phyloP scores from a whole-genome alignment of 306 rosid genomes.

The Hippophae tibetana region DNA sequence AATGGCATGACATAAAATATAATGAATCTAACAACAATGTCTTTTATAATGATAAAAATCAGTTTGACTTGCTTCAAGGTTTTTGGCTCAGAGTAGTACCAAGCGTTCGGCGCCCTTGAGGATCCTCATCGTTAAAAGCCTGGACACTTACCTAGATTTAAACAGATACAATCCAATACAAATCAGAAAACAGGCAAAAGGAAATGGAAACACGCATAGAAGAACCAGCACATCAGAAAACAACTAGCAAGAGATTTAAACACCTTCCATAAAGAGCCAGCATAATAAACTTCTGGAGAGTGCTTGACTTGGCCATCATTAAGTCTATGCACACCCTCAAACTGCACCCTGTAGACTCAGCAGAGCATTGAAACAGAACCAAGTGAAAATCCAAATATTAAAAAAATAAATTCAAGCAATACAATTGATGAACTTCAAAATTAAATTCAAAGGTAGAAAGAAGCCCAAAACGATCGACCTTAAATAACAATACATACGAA shows the following conservation, averaged over 20 bases:
- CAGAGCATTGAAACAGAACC: slow-evolving; percentile 14
- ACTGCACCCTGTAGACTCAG: slow-evolving; percentile 67
- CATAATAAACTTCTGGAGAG: slow-evolving; percentile 84
- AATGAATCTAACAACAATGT: not conserved
- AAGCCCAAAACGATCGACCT: not conserved
- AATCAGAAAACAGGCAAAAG: slow-evolving; percentile 15
- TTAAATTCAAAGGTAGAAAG: slow-evolving; percentile 1
- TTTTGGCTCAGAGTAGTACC: slow-evolving; percentile 41
- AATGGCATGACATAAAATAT: slow-evolving; percentile 16
- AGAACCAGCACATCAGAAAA: not conserved
- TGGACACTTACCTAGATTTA: slow-evolving; percentile 79
- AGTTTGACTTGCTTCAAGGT: slow-evolving; percentile 8
- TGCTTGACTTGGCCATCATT: slow-evolving; percentile 98
- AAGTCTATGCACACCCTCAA: slow-evolving; percentile 96
- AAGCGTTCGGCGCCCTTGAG: slow-evolving; percentile 84
- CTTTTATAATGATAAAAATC: slow-evolving; percentile 1
- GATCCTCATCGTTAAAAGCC: slow-evolving; percentile 95
- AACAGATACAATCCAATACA: slow-evolving; percentile 20
- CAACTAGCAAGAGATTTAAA: slow-evolving; percentile 4
- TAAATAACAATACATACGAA: not conserved
- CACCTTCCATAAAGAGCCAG: slow-evolving; percentile 99
- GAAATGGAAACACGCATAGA: not conserved
- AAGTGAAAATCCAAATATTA: not conserved
- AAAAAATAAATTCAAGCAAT: not conserved
- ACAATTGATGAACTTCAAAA: not conserved